Conservation (phyloP, 129 eudicot species). For the Centella asiatica region DNA sequence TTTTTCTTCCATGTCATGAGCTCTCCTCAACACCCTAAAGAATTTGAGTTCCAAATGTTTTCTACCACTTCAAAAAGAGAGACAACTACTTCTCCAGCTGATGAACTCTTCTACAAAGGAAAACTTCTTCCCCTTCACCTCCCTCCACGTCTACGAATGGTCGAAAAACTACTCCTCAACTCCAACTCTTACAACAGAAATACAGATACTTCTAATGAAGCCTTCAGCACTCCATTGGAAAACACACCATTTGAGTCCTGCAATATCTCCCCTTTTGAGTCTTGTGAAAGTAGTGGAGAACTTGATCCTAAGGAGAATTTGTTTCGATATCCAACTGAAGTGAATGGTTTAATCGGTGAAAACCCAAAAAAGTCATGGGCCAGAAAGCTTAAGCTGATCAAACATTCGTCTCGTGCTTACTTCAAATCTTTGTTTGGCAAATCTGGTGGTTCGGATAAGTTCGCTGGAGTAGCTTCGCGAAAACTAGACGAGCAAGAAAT, state of each 20-base stretch:
- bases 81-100: slow-evolving; percentile 76
- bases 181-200: slow-evolving; percentile 17
- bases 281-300: slow-evolving; percentile 73
- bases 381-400: slow-evolving; percentile 50
- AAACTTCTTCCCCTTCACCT: slow-evolving; percentile 90
- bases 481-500: neutral
- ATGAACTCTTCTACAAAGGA: slow-evolving; percentile 87
- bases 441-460: slow-evolving; percentile 41
- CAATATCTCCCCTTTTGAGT: slow-evolving; percentile 52
- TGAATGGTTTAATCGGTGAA: slow-evolving; percentile 3
- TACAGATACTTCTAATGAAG: slow-evolving; percentile 26
- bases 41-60: slow-evolving; percentile 83
- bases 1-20: slow-evolving; percentile 20
- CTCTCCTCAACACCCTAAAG: slow-evolving; percentile 33
- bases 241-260: slow-evolving; percentile 65
- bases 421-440: slow-evolving; percentile 64
- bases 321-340: slow-evolving; percentile 22
- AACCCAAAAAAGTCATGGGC: slow-evolving; percentile 61
- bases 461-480: slow-evolving; percentile 13
- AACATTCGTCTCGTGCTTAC: slow-evolving; percentile 52
- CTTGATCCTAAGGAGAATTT: slow-evolving; percentile 54
- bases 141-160: slow-evolving; percentile 70
- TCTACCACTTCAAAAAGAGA: slow-evolving; percentile 56
- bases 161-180: slow-evolving; percentile 43
- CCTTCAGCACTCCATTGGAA: slow-evolving; percentile 47